phyloP scores from a whole-genome alignment of 2,329 filamentous ascomycete species.

The Fusarium nanum region DNA sequence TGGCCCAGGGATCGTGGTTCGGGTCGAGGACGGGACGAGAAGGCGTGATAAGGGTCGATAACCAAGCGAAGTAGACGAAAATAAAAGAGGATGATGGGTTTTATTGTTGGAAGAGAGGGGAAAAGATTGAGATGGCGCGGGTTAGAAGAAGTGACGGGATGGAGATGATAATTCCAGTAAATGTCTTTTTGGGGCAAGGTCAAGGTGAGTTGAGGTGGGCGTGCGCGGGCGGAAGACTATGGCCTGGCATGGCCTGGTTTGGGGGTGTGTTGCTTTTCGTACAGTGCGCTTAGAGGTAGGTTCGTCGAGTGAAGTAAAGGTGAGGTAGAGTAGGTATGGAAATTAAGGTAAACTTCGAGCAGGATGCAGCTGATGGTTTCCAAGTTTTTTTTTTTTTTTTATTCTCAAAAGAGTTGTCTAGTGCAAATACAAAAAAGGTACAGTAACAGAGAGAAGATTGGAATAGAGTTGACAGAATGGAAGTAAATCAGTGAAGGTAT shows the following conservation, averaged over 20 bases:
- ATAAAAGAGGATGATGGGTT: conserved; percentile 25
- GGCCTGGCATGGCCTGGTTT: conserved; percentile 15
- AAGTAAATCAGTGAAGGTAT: not conserved
- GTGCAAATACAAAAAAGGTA: not conserved
- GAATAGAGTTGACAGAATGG: not conserved
- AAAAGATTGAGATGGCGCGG: conserved; percentile 37
- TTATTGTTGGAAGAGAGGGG: conserved; percentile 41
- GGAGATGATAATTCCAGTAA: conserved; percentile 45
- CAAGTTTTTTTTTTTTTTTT: not conserved
- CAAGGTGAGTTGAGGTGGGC: conserved; percentile 46
- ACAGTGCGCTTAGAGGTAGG: conserved; percentile 41
- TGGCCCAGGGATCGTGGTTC: conserved; percentile 31
- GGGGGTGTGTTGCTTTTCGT: conserved; percentile 30
- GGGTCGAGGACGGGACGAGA: conserved; percentile 23
- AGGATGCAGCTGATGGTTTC: not conserved
- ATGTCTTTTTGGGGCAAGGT: conserved; percentile 47
- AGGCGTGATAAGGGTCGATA: conserved; percentile 19
- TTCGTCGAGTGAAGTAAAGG: not conserved
- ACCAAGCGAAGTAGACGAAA: conserved; percentile 6
- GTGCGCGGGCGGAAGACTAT: conserved; percentile 26
- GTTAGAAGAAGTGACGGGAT: conserved; percentile 36
- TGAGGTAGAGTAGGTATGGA: not conserved
- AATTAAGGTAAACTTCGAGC: conserved; percentile 10
- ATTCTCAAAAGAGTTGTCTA: not conserved
- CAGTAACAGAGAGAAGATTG: not conserved